These are phyloP conservation scores for Mortierella sp. DNA, from an alignment of 371 early-diverging fungal species.

Conservation along the genomic window DNA sequence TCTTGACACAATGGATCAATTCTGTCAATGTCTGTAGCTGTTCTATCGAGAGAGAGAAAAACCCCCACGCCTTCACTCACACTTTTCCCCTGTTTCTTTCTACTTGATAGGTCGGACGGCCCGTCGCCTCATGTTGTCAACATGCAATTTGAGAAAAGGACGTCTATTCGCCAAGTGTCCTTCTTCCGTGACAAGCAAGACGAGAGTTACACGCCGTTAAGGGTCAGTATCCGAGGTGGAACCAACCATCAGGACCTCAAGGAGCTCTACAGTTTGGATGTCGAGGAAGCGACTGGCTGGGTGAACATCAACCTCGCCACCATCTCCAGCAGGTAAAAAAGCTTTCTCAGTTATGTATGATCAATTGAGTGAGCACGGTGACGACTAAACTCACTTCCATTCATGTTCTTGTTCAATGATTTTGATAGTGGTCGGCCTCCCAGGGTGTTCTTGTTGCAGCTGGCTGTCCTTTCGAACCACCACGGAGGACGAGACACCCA, in stretches of 20 bases:
- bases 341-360: background rate
- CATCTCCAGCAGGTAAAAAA: constrained; percentile 60
- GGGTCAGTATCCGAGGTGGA: constrained; percentile 81
- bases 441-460: constrained; percentile 74
- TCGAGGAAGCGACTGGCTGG: constrained; percentile 84
- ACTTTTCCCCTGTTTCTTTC: background rate
- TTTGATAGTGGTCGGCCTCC: constrained; percentile 63
- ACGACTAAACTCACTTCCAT: background rate
- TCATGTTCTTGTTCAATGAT: constrained; percentile 14
- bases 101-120: constrained; percentile 68
- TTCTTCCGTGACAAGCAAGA: constrained; percentile 89
- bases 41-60: background rate
- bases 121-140: constrained; percentile 73
- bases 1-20: background rate
- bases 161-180: constrained; percentile 72
- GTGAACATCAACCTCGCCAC: constrained; percentile 71
- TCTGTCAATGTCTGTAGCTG: background rate
- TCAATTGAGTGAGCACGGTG: background rate
- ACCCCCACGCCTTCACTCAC: background rate
- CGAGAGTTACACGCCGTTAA: constrained; percentile 93
- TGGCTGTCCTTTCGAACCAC: constrained; percentile 88
- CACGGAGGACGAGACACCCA: constrained; percentile 95
- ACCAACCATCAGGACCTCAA: constrained; percentile 78
- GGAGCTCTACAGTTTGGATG: constrained; percentile 66
- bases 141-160: constrained; percentile 70